Evolutionary conservation across 2,329 filamentous ascomycete genomes (phyloP).

Genomic region (Stemphylium lycopersici): DNA sequence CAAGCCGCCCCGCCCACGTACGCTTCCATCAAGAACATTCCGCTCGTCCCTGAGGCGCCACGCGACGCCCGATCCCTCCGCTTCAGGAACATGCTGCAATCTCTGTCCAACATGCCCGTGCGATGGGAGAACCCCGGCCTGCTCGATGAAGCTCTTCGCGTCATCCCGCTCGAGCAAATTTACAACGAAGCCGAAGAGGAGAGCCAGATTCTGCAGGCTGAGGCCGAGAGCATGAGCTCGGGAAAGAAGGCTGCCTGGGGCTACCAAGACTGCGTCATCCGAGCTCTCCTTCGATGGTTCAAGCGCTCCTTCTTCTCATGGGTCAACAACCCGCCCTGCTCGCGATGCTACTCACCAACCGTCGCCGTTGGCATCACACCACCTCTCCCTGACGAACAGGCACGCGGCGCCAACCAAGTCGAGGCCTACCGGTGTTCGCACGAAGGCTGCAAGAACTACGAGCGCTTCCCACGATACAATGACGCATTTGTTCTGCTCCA

Average conservation of each 20-base stretch:
- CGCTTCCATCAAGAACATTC: conserved; percentile 66
- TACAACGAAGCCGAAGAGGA: conserved; percentile 96
- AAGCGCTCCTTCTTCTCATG: conserved; percentile 93
- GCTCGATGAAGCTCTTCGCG: conserved; percentile 86
- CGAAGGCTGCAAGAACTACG: conserved; percentile 74
- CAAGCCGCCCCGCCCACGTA: conserved; percentile 62
- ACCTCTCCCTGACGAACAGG: conserved; percentile 86
- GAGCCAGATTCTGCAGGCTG: conserved; percentile 81
- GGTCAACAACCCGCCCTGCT: conserved; percentile 93
- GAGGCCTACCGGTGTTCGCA: conserved; percentile 90
- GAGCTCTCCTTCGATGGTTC: conserved; percentile 92
- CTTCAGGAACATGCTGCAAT: conserved; percentile 75
- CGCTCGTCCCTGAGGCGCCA: conserved; percentile 77
- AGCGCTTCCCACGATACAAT: conserved; percentile 91
- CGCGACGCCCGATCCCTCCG: conserved; percentile 55
- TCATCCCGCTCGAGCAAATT: conserved; percentile 86
- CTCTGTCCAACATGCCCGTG: conserved; percentile 83
- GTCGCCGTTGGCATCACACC: conserved; percentile 81
- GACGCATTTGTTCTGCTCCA: conserved; percentile 93
- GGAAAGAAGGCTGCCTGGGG: conserved; percentile 87
- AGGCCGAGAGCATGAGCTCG: conserved; percentile 85
- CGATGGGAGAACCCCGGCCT: conserved; percentile 97
- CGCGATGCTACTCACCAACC: conserved; percentile 80
- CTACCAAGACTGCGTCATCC: conserved; percentile 95
- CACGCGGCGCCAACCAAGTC: conserved; percentile 83